Evolutionary conservation across 805 yeast species (phyloP).

Genomic region (Tetrapisispora iriomotensis): DNA sequence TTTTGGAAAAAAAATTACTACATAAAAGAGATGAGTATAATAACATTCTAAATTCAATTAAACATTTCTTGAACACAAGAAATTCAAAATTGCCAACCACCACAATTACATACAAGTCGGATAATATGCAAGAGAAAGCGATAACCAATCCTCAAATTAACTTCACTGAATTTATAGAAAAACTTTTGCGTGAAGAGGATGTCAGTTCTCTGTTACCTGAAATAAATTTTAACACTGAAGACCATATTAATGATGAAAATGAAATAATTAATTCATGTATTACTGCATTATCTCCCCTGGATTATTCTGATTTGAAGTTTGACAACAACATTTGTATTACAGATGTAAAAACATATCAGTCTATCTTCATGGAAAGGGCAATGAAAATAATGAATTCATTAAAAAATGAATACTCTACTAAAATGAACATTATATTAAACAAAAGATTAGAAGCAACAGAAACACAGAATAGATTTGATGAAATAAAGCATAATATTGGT

Average conservation of each 20-base stretch:
- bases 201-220: not conserved
- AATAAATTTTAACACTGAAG: not conserved
- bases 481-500: constrained; percentile 33
- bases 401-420: constrained; percentile 15
- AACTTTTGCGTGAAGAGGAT: not conserved
- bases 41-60: constrained; percentile 22
- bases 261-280: not conserved
- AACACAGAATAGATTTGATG: constrained; percentile 34
- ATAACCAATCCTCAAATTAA: not conserved
- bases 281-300: constrained; percentile 7
- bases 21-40: constrained; percentile 11
- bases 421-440: constrained; percentile 14
- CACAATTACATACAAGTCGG: not conserved
- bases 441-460: constrained; percentile 32
- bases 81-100: constrained; percentile 2
- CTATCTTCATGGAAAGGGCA: constrained; percentile 30
- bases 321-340: not conserved
- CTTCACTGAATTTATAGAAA: constrained; percentile 1
- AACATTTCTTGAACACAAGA: constrained; percentile 18
- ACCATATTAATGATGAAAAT: not conserved
- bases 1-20: constrained; percentile 9
- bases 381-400: constrained; percentile 27
- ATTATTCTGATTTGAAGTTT: constrained; percentile 7
- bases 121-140: not conserved
- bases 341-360: constrained; percentile 30